These are phyloP conservation scores for Nothomitra cinnamomea DNA, from an alignment of 2,329 filamentous ascomycete species.

Conservation along the genomic window DNA sequence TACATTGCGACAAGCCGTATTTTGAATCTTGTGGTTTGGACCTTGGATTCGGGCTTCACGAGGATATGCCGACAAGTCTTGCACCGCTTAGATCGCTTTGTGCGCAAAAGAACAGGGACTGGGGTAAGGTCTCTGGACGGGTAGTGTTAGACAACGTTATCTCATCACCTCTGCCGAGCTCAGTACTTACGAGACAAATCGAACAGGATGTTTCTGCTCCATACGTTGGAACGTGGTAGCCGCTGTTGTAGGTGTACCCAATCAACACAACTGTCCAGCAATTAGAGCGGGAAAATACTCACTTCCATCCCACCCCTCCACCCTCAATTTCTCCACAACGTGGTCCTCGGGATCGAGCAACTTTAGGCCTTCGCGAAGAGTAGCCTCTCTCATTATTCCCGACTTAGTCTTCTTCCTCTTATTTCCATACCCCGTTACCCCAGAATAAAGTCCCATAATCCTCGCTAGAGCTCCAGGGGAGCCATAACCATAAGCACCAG, in stretches of 20 bases:
- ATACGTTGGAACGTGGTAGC: slow-evolving; percentile 6
- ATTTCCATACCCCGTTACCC: background rate
- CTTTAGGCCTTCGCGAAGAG: slow-evolving; percentile 12
- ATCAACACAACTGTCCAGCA: background rate
- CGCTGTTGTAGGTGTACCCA: slow-evolving; percentile 10
- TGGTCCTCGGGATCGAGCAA: slow-evolving; percentile 12
- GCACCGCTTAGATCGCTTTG: slow-evolving; percentile 88
- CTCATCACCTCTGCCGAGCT: background rate
- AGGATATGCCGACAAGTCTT: slow-evolving; percentile 87
- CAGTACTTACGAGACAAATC: slow-evolving; percentile 11
- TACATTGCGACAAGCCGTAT: slow-evolving; percentile 65
- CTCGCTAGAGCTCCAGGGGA: slow-evolving; percentile 15
- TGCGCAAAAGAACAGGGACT: slow-evolving; percentile 65
- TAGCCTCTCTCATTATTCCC: slow-evolving; percentile 10
- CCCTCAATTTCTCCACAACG: slow-evolving; percentile 13
- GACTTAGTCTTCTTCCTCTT: slow-evolving; percentile 6
- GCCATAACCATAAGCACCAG: slow-evolving; percentile 13
- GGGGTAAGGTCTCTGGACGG: slow-evolving; percentile 51
- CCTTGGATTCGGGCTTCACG: slow-evolving; percentile 82
- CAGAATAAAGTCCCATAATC: slow-evolving; percentile 16
- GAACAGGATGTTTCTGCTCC: slow-evolving; percentile 11
- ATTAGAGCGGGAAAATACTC: slow-evolving; percentile 1
- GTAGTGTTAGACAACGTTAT: background rate
- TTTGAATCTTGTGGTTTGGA: slow-evolving; percentile 75
- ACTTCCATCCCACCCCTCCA: slow-evolving; percentile 12